A percentile compares a stretch with the other conserved stretches of the same genome.
These are phyloP conservation scores for Mycosphaerella sp. DNA, from an alignment of 2,329 filamentous ascomycete genomes.

Conservation along the genomic window DNA sequence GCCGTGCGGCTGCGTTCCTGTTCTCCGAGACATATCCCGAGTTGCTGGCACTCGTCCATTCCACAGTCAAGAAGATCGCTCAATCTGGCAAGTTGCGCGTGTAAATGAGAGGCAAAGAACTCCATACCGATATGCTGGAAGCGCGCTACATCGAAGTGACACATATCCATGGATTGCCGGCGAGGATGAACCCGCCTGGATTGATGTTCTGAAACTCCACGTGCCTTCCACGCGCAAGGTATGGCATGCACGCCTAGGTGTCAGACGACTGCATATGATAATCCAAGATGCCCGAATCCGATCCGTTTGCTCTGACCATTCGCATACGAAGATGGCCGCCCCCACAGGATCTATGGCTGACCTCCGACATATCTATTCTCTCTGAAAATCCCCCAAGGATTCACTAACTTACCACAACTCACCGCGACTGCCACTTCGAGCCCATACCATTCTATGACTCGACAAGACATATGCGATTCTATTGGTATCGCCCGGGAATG, in stretches of 20 bases:
- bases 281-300: not conserved
- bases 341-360: not conserved
- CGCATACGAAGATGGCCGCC: no score
- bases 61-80: not conserved
- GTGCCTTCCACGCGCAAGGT: not conserved
- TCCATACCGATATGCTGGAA: constrained; percentile 1
- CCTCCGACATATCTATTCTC: not conserved
- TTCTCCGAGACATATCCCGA: not conserved
- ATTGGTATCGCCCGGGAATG: no score
- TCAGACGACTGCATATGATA: not conserved
- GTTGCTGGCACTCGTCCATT: not conserved
- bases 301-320: no score
- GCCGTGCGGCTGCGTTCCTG: not conserved
- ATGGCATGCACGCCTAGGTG: not conserved
- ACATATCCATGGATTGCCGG: no score
- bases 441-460: no score
- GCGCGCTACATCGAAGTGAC: not conserved
- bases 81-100: constrained; percentile 5
- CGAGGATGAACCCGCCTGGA: not conserved
- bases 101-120: constrained; percentile 2
- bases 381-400: not conserved
- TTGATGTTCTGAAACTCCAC: constrained; percentile 1
- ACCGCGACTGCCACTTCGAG: not conserved
- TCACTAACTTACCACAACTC: not conserved
- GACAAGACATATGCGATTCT: no score